These are phyloP conservation scores for Morella rubra DNA, from an alignment of 306 rosid species.

Conservation along the genomic window DNA sequence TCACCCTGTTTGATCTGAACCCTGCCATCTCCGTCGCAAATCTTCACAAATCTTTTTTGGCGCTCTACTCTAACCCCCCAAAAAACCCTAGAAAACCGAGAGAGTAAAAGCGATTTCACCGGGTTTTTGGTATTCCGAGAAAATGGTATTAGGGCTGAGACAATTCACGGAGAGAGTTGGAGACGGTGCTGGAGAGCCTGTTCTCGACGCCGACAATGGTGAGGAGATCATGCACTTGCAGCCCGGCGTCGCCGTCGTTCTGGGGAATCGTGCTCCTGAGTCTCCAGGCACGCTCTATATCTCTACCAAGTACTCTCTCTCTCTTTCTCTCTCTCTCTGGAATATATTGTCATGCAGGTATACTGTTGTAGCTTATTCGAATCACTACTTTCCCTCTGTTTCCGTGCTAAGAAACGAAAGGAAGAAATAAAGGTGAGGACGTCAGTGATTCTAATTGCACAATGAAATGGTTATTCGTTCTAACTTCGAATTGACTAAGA, in stretches of 20 bases:
- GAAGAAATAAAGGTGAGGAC: not conserved
- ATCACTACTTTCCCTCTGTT: not conserved
- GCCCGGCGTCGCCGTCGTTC: slow-evolving; percentile 51
- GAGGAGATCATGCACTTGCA: slow-evolving; percentile 62
- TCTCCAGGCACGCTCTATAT: slow-evolving; percentile 78
- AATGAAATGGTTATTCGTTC: not conserved
- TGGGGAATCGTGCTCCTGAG: slow-evolving; percentile 48
- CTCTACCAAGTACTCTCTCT: slow-evolving; percentile 53
- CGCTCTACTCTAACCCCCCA: not conserved
- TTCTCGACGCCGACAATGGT: slow-evolving; percentile 49
- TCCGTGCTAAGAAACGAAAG: not conserved
- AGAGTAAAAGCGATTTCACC: not conserved
- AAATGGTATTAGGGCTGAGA: slow-evolving; percentile 65
- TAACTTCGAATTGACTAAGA: not conserved
- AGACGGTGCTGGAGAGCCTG: slow-evolving; percentile 52
- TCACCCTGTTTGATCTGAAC: too few species aligned
- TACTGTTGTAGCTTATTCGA: not conserved
- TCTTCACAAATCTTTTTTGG: too few species aligned
- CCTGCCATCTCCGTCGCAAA: too few species aligned
- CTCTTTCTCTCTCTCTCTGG: not conserved
- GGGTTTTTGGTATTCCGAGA: not conserved
- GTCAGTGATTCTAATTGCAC: not conserved
- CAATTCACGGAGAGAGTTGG: slow-evolving; percentile 40
- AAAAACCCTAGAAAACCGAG: not conserved
- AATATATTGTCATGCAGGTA: not conserved